Conservation (phyloP, 257 asterid species). For the Capsicum pubescens region DNA sequence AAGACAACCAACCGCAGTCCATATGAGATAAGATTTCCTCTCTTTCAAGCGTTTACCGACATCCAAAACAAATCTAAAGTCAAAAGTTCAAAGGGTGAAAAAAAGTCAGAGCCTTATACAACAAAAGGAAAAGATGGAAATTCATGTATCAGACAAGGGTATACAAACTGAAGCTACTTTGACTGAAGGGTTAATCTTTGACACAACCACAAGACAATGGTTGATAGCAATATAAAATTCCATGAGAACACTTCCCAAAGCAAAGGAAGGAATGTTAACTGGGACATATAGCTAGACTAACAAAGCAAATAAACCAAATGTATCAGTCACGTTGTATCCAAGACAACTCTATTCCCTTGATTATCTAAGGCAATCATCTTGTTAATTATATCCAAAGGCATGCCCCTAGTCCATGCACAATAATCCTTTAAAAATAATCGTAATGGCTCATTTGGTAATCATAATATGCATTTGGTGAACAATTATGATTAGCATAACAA, state of each 20-base stretch:
- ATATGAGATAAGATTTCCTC: conserved; percentile 79
- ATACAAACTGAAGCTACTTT: conserved; percentile 18
- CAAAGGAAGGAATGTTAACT: neutral
- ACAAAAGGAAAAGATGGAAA: neutral
- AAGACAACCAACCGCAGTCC: conserved; percentile 86
- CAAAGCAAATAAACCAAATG: neutral
- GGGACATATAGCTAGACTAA: neutral
- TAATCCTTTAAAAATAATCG: neutral
- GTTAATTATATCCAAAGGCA: neutral
- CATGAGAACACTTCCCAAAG: neutral
- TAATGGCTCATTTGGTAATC: neutral
- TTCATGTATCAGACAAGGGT: neutral
- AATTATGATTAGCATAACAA: neutral
- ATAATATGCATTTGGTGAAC: neutral
- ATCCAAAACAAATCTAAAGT: conserved; percentile 67
- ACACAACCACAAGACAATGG: neutral
- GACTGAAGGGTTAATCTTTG: neutral
- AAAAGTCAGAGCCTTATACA: neutral
- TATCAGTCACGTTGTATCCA: neutral
- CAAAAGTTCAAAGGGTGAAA: conserved; percentile 29
- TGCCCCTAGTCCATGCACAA: neutral
- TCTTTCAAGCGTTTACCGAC: conserved; percentile 78
- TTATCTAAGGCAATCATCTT: neutral
- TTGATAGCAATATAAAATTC: neutral
- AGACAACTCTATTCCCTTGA: neutral